Base-by-base conservation (phyloP, 495 filamentous ascomycete species). In the Hamigera avellanea region DNA sequence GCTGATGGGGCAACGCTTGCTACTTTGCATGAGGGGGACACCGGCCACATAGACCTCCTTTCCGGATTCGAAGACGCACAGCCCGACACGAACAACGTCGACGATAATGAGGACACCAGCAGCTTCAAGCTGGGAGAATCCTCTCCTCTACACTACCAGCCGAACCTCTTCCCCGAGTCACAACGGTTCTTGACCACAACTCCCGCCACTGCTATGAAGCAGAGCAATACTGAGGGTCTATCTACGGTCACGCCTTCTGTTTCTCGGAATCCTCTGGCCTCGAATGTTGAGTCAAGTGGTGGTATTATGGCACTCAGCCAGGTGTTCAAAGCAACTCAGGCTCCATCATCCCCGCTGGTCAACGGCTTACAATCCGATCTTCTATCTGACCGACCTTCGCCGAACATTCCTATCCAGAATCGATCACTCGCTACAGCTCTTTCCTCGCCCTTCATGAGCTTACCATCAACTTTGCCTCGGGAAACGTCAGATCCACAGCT, bases 301-400 rank as follows among this genome's bases (percentile, higher is more conserved):
- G 66, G 63, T 9, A 43, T 67, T 4, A 59, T 73, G 54, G 56
- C 61, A 2, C 47, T 71, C 10, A 73, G 69, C 33, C 68, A 73
- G 44, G 46, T 69, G 0, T 73, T 73, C 44, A 61, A 53, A 31
- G 61, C 64, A 8, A 73, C 69, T 0, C 69, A 72, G 37, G 68
- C 62, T n/a, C 57, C 63, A n/a, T 69, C 68, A 2, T 72, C 69
- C 9, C 69, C 69, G 2, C 44, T 72, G 18, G 52, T 61, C 8
- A 57, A 63, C 43, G 38, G 46, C 7, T 46, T 53, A 3, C 54
- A 59, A 2, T 53, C 59, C 6, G 69, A 69, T 30, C 45, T 53
- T 6, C 26, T 60, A 33, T 71, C 68, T 8, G 66, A 69, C 28
- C 63, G 68, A 17, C 69, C 69, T 8, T 73, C 69, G 1, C 69